phyloP scores from a whole-genome alignment of 78 protist genomes.

The Dictyostelium capitatum region DNA sequence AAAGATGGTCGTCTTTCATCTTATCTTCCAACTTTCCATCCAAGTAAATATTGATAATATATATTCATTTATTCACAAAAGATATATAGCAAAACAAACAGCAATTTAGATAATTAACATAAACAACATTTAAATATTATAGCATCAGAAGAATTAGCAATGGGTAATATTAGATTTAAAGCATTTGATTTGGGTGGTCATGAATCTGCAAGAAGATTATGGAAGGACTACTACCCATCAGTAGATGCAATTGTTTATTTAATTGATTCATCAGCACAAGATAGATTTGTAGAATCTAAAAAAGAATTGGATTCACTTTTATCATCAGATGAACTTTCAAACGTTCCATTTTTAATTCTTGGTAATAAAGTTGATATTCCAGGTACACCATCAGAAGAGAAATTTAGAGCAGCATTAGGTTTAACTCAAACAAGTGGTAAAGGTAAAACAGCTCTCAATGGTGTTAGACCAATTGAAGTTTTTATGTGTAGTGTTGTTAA shows the following conservation, averaged over 20 bases:
- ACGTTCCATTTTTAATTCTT: constrained; percentile 97
- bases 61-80: neutral
- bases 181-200: constrained; percentile 99
- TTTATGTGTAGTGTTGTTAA: constrained; percentile 98
- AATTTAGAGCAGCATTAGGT: constrained; percentile 92
- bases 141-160: constrained; percentile 96
- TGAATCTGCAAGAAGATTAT: constrained; percentile 93
- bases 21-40: constrained; percentile 95
- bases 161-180: constrained; percentile 94
- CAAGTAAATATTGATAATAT: constrained; percentile 86
- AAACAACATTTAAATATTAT: neutral
- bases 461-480: constrained; percentile 97
- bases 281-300: constrained; percentile 96
- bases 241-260: constrained; percentile 97
- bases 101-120: neutral
- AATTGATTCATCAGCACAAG: constrained; percentile 95
- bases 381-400: constrained; percentile 94
- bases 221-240: constrained; percentile 96
- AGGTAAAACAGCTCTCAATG: constrained; percentile 79
- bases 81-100: neutral
- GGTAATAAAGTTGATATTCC: constrained; percentile 99
- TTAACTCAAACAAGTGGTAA: constrained; percentile 93
- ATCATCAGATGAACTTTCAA: constrained; percentile 86
- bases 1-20: constrained; percentile 93
- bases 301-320: constrained; percentile 95